Base-by-base conservation (phyloP, 108 stramenopile genomes). In the Cyclotella baltica region DNA sequence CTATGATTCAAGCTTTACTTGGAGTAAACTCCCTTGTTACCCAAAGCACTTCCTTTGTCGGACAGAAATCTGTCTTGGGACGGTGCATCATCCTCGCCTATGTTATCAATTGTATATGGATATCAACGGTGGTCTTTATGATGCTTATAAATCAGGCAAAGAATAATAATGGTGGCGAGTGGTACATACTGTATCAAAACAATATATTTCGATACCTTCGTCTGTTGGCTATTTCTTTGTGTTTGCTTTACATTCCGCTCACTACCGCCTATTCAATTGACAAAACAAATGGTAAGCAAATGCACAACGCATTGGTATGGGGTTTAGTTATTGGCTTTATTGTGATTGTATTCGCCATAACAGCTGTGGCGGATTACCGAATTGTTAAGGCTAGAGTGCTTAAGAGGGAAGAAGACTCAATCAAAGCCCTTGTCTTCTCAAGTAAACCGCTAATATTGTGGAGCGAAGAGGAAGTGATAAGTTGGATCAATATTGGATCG, bases 401-500 rank as follows among this genome's bases (percentile, higher is more conserved):
- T 11, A 25, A 56, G 22, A n/a, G 2, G 25, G 55, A 5, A 56
- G 55, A 56, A 27, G 55, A 56, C 25, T 27, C 25, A 56, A 11
- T 27, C 20, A 27, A 27, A 56, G 25, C 25, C 2, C n/a, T 56
- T 11, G 55, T 56, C 11, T 56, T 56, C 22, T 56, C 55, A 23
- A 56, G 25, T 23, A 56, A 56, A 56, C 55, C 55, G 11, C 25
- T 56, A 5, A 56, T 25, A n/a, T 25, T 56, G 55, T 56, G 55
- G 55, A 56, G 25, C 11, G 23, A 56, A 56, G 55, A 56, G 1
- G 55, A 56, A 27, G 55, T 56, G 2, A 11, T 56, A 11, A n/a
- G 55, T 1, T 56, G 55, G 55, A 23, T 56, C 1, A 56, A 25
- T n/a, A 56, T 56, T 25, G 55, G 55, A 11, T 25, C 55, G 25